A percentile compares a stretch with the other conserved stretches of the same genome.
Evolutionary conservation across 768 basidiomycete genomes (phyloP).

Genomic region (Rubroboletus satanas): DNA sequence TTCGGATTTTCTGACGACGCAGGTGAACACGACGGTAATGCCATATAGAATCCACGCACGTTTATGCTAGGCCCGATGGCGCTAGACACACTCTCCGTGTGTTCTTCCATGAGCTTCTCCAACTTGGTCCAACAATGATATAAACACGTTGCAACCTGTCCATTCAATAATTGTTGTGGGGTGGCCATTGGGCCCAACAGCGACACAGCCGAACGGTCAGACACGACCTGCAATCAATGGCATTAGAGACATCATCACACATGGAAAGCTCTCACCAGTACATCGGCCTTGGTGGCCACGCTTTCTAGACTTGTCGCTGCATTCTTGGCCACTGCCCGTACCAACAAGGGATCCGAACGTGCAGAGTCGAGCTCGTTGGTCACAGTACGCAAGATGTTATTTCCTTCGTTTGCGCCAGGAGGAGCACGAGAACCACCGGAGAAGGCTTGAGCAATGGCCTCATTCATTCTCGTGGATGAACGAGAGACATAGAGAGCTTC

Average conservation of each 20-base stretch:
- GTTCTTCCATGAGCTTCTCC: constrained; percentile 24
- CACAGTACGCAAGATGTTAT: constrained; percentile 69
- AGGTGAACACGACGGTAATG: background rate
- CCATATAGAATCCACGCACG: constrained; percentile 37
- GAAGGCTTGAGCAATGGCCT: constrained; percentile 73
- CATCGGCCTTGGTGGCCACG: constrained; percentile 60
- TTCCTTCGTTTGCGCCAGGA: constrained; percentile 73
- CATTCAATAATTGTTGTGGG: constrained; percentile 74
- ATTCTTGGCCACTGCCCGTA: constrained; percentile 74
- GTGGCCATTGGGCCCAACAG: constrained; percentile 76
- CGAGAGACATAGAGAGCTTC: constrained; percentile 88
- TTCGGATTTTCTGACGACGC: constrained; percentile 21
- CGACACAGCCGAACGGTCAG: constrained; percentile 69
- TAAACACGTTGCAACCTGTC: constrained; percentile 70
- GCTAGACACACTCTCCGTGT: constrained; percentile 41
- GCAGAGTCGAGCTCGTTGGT: constrained; percentile 70
- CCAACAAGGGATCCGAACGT: constrained; percentile 74
- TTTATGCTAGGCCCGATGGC: constrained; percentile 54
- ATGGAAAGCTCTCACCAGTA: constrained; percentile 48
- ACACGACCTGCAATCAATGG: constrained; percentile 47
- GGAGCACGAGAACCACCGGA: constrained; percentile 64
- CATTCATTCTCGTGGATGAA: constrained; percentile 79
- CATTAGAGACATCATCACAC: background rate
- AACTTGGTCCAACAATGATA: constrained; percentile 25
- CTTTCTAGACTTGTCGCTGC: constrained; percentile 66